Base-by-base conservation (phyloP, 2,329 filamentous ascomycete species). In the Periglandula ipomoeae region DNA sequence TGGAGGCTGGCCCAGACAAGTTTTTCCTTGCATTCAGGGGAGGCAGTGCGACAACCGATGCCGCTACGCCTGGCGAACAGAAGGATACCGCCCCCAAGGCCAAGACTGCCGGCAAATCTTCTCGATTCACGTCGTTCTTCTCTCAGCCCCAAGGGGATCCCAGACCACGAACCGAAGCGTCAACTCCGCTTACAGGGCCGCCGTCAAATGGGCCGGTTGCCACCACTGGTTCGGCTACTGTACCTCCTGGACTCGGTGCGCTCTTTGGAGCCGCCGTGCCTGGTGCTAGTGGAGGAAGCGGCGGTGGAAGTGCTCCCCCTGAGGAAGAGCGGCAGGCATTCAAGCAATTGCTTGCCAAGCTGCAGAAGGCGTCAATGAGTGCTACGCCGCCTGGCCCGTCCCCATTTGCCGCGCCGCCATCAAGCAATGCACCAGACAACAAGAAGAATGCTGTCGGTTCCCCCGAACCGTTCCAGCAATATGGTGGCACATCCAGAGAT, bases 321-420 rank as follows among this genome's bases (percentile, higher is more conserved):
- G 81, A 82, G 53, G 79, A 82, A 46, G 90, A 95, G 59, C 88
- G 89, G 65, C 85, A 89, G 63, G 90, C 89, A 1, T 95, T 96
- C 66, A 81, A 89, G 55, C 79, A 83, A 40, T 78, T 96, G 41
- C 72, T 95, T 32, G 79, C 86, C 56, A 94, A 95, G 75, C 78
- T 95, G 37, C 84, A 89, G 52, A 72, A 72, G 50, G 77, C 80
- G 51, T 75, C 70, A 2, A 56, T 66, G 53, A 69, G 64, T 40
- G 68, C 69, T 43, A 72, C 76, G 24, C 71, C 74, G 11, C 69
- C 73, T 9, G 64, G 64, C 1, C 61, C 62, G 6, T 70, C 72
- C 3, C 63, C 68, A 3, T 76, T 70, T 51, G 64, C 70, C 19
- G 65, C 68, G 11, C 70, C 70, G 38, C 65, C 64, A 1, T 63